Conservation (phyloP, 75 land plant genomes). For the Pinus tabuliformis region DNA sequence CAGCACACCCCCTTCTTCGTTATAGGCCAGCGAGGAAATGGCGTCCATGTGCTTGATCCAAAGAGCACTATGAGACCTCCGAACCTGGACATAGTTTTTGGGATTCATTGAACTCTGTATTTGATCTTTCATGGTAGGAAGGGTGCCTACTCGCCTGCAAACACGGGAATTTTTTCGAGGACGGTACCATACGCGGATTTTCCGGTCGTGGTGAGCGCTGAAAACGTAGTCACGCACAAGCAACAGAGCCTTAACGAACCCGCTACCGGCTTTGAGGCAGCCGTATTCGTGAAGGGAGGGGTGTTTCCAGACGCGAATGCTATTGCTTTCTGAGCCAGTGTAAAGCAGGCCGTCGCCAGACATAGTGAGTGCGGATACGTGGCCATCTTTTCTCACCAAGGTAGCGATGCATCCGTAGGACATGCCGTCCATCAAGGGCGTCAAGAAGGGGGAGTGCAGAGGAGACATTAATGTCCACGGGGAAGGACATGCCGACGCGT, state of each 20-base stretch:
- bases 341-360: constrained; percentile 46
- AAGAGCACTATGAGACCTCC: constrained; percentile 33
- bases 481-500: background rate
- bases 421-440: constrained; percentile 3
- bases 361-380: constrained; percentile 72
- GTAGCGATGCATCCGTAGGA: constrained; percentile 29
- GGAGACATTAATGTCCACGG: background rate
- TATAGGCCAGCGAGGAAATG: constrained; percentile 48
- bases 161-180: background rate
- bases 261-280: constrained; percentile 52
- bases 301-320: constrained; percentile 64
- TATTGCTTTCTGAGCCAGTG: constrained; percentile 64
- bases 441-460: constrained; percentile 11
- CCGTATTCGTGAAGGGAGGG: constrained; percentile 25
- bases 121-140: constrained; percentile 50
- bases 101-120: constrained; percentile 45
- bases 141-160: constrained; percentile 45
- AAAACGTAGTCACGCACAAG: constrained; percentile 30
- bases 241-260: constrained; percentile 41
- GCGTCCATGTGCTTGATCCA: constrained; percentile 73
- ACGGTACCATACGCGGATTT: constrained; percentile 44
- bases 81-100: constrained; percentile 42
- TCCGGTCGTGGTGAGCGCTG: constrained; percentile 55
- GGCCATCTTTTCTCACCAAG: constrained; percentile 48
- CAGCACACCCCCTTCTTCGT: constrained; percentile 28